Evolutionary conservation across 2,329 filamentous ascomycete species (phyloP), one percentile per base, ranked within the genome.

Genomic region (Pyricularia grisea): DNA sequence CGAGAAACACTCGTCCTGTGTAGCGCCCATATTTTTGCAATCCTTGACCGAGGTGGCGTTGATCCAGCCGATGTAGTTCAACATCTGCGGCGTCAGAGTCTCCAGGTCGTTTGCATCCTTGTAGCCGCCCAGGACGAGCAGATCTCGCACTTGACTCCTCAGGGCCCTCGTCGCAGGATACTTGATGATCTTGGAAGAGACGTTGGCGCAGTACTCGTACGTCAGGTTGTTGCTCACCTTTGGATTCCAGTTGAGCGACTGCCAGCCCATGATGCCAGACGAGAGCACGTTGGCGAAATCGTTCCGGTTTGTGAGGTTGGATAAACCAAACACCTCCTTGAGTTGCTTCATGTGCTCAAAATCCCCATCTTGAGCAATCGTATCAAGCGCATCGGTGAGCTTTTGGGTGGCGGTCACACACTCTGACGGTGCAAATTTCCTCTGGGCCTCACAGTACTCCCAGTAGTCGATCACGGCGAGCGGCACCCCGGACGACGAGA

Each of bases 401-500:
- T 81, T 88, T 74, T 91, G 88, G 0, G 88, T 89, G 1, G 84
- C 84, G 0, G 81, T 78, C 42, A 93, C 84, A 75, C 92, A 95
- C 33, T 86, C 84, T 0, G 82, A 69, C 75, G 76, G 76, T 1
- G 75, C 76, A 64, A 74, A 78, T n/a, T 74, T 72, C 9, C 74
- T 72, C 9, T 76, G 76, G 3, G 75, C 77, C 68, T 77, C 75
- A 55, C 71, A 78, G 66, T 78, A 78, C 67, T 77, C 69, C 74
- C 69, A 72, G 73, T 79, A 79, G 4, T 71, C 71, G 2, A 73
- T 71, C 27, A 75, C 79, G 4, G 73, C 72, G 68, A 77, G 74
- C 0, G 90, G 91, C 0, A 95, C 92, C 0, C 90, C 92, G 0
- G 91, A 94, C 0, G 90, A 93, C 0, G 90, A 90, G 64, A 96